Evolutionary conservation across 768 basidiomycete genomes (phyloP).

Genomic region (Myochromella boudieri): DNA sequence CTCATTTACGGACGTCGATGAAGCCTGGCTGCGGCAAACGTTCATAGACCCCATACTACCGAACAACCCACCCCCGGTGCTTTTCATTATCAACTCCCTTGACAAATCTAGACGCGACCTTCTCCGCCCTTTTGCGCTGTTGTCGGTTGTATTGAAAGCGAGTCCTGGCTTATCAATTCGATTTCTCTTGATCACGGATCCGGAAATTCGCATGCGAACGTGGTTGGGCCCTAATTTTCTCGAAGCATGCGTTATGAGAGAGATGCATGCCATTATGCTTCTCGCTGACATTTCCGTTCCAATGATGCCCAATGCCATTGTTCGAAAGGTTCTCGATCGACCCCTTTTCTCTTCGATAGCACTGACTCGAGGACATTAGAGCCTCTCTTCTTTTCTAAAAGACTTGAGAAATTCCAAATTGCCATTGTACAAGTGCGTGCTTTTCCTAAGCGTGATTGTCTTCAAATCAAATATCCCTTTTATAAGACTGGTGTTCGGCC

Average conservation of each 20-base stretch:
- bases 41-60: not conserved
- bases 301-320: not conserved
- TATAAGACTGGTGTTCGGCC: too few species aligned
- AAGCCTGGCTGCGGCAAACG: not conserved
- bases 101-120: not conserved
- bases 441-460: too few species aligned
- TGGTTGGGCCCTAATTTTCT: not conserved
- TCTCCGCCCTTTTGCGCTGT: not conserved
- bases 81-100: slow-evolving; percentile 1
- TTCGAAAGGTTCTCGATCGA: not conserved
- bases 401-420: not conserved
- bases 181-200: not conserved
- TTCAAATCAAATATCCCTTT: too few species aligned
- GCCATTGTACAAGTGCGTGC: too few species aligned
- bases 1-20: not conserved
- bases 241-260: not conserved
- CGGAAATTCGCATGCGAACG: not conserved
- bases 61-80: not conserved
- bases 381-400: not conserved
- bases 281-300: not conserved
- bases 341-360: not conserved
- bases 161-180: not conserved
- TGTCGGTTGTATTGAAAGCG: not conserved
- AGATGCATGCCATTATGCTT: not conserved
- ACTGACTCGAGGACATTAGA: not conserved